A percentile compares a stretch with the other conserved stretches of the same genome.
These are phyloP conservation scores for Furcasterigmium furcatum DNA, from an alignment of 2,329 filamentous ascomycete species.

Conservation along the genomic window DNA sequence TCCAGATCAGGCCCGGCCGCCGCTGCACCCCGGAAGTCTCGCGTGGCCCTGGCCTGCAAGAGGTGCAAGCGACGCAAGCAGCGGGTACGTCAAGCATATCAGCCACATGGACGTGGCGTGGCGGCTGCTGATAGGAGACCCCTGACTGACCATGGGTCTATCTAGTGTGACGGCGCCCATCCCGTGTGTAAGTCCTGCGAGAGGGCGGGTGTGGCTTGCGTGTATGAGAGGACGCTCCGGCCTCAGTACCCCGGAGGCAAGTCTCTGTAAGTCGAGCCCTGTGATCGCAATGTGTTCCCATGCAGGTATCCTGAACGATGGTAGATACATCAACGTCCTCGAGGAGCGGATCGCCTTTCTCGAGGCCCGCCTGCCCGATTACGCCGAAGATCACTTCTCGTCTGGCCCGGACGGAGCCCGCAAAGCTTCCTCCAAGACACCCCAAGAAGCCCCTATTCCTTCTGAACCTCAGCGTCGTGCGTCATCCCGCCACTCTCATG, in stretches of 20 bases:
- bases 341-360: slow-evolving; percentile 24
- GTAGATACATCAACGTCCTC: slow-evolving; percentile 20
- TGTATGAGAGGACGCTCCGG: slow-evolving; percentile 18
- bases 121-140: not conserved
- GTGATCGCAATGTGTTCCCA: too few species aligned
- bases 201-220: slow-evolving; percentile 13
- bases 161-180: slow-evolving; percentile 18
- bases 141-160: not conserved
- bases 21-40: slow-evolving; percentile 11
- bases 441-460: not conserved
- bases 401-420: not conserved
- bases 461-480: too few species aligned
- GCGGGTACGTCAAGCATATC: slow-evolving; percentile 9
- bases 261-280: slow-evolving; percentile 14
- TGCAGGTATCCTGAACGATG: not conserved
- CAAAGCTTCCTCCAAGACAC: not conserved
- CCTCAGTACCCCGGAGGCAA: slow-evolving; percentile 22
- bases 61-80: slow-evolving; percentile 21
- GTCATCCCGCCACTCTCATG: slow-evolving; percentile 1
- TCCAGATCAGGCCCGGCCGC: not conserved
- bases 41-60: slow-evolving; percentile 19
- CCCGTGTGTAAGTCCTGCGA: slow-evolving; percentile 19
- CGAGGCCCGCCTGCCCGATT: slow-evolving; percentile 19
- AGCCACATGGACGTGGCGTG: not conserved
- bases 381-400: slow-evolving; percentile 20